A percentile compares a stretch with the other conserved stretches of the same genome.
Conservation (phyloP, 352 stramenopile genomes). For the Globisporangium splendens region DNA sequence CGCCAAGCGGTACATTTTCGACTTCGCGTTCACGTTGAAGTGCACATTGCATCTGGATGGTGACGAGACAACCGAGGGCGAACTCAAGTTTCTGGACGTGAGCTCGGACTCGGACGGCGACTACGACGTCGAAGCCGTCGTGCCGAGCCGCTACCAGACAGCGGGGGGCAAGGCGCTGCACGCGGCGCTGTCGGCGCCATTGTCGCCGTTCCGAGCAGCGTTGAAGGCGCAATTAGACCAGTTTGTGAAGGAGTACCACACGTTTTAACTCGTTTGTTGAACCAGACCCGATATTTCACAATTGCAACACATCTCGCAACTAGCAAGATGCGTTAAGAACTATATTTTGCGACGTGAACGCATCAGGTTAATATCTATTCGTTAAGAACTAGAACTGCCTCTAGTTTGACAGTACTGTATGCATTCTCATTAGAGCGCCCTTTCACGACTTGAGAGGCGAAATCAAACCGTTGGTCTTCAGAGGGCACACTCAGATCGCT, state of each 20-base stretch:
- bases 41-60: constrained; percentile 31
- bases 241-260: constrained; percentile 77
- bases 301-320: too few species aligned
- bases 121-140: constrained; percentile 68
- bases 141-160: constrained; percentile 69
- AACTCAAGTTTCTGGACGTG: constrained; percentile 80
- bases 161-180: constrained; percentile 68
- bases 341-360: too few species aligned
- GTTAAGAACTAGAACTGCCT: too few species aligned
- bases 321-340: too few species aligned
- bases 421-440: background rate
- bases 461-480: too few species aligned
- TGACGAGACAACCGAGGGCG: constrained; percentile 27
- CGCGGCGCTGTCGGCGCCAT: constrained; percentile 39
- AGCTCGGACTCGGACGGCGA: constrained; percentile 74
- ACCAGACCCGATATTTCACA: constrained; percentile 3
- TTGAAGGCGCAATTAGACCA: constrained; percentile 39
- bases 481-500: too few species aligned
- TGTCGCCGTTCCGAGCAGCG: constrained; percentile 60
- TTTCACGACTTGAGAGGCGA: background rate
- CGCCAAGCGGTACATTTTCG: constrained; percentile 92
- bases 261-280: constrained; percentile 39
- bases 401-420: too few species aligned
- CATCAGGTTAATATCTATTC: too few species aligned
- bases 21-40: constrained; percentile 66